Conservation (phyloP, 1,284 basidiomycete species). For the Baeospora myosura region DNA sequence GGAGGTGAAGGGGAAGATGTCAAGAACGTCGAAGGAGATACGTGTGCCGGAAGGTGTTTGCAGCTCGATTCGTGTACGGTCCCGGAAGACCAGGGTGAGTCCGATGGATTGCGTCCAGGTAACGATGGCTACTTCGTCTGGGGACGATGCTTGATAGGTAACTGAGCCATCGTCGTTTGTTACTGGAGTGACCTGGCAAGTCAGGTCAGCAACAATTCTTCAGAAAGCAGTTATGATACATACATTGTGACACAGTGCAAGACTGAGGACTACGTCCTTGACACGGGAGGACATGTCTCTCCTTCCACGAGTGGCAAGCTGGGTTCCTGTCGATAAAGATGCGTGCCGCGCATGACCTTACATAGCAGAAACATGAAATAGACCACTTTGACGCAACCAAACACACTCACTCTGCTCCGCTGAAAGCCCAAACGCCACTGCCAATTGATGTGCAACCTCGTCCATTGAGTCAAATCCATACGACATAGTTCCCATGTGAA, state of each 20-base stretch:
- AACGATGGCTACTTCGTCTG: constrained; percentile 99
- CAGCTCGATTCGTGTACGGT: constrained; percentile 81
- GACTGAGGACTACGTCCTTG: constrained; percentile 88
- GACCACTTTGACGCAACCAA: background rate
- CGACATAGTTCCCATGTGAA: constrained; percentile 98
- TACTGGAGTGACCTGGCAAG: constrained; percentile 83
- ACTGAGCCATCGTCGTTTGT: constrained; percentile 88
- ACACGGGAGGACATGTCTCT: constrained; percentile 94
- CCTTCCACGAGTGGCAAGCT: constrained; percentile 75
- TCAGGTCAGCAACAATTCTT: constrained; percentile 3
- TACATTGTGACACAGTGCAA: constrained; percentile 96
- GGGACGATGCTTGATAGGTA: constrained; percentile 97
- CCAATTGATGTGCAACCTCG: constrained; percentile 87
- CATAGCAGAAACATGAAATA: constrained; percentile 3
- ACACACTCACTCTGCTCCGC: constrained; percentile 34
- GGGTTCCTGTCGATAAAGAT: constrained; percentile 64
- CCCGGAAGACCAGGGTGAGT: constrained; percentile 79
- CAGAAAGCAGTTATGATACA: constrained; percentile 16
- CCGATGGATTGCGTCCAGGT: constrained; percentile 95
- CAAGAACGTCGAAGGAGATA: constrained; percentile 79
- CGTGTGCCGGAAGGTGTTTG: constrained; percentile 58
- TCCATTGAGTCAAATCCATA: constrained; percentile 98
- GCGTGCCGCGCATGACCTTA: constrained; percentile 38
- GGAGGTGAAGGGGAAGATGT: constrained; percentile 96
- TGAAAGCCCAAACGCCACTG: constrained; percentile 68